Conservation (phyloP, 805 yeast species). For the Jamesozyma spencerorum region DNA sequence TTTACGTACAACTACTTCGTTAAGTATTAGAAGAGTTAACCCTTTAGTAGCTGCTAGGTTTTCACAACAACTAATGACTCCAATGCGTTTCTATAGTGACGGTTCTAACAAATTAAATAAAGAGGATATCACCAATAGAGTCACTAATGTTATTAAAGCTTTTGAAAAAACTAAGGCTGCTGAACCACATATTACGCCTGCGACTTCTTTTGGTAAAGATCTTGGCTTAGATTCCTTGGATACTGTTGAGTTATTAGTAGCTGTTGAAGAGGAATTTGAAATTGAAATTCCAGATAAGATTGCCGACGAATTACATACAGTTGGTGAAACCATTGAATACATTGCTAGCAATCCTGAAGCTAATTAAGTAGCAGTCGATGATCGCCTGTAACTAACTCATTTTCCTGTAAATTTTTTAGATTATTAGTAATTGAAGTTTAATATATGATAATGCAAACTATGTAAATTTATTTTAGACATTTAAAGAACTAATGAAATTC, state of each 20-base stretch:
- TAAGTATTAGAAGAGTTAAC: not conserved
- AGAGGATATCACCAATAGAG: constrained; percentile 75
- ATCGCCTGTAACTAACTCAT: not conserved
- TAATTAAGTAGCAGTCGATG: constrained; percentile 11
- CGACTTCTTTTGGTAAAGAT: constrained; percentile 45
- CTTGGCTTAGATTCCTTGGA: constrained; percentile 76
- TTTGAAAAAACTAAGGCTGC: constrained; percentile 48
- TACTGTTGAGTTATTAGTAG: constrained; percentile 91
- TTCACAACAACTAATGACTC: not conserved
- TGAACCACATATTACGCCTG: constrained; percentile 31
- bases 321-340: constrained; percentile 86
- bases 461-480: not conserved
- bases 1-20: constrained; percentile 1
- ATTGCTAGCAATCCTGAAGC: constrained; percentile 58
- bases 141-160: constrained; percentile 64
- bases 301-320: constrained; percentile 88
- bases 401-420: constrained; percentile 1
- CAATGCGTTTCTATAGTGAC: constrained; percentile 43
- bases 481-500: too few species aligned
- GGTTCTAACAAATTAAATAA: constrained; percentile 42
- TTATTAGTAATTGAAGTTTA: not conserved
- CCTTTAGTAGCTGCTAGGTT: not conserved
- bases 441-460: not conserved
- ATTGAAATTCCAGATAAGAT: constrained; percentile 81
- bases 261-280: constrained; percentile 87